These are phyloP conservation scores for Wickerhamiella vanderwaltii DNA, from an alignment of 805 yeast species.

Conservation along the genomic window DNA sequence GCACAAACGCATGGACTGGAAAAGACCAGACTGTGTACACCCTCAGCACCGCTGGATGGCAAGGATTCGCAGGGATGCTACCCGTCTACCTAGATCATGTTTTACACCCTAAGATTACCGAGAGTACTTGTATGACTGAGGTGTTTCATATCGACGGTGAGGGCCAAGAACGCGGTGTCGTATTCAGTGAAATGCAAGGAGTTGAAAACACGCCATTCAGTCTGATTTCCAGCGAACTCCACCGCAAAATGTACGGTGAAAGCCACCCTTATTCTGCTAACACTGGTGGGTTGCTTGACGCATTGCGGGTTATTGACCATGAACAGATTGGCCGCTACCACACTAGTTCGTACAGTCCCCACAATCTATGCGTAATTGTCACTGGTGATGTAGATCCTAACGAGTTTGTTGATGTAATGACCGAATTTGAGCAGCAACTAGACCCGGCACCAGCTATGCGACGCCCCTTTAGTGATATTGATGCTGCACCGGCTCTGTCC, in stretches of 20 bases:
- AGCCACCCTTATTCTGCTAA: constrained; percentile 81
- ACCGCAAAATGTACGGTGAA: constrained; percentile 30
- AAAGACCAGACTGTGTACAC: constrained; percentile 94
- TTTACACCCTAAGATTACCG: constrained; percentile 71
- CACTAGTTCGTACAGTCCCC: constrained; percentile 57
- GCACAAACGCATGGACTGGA: constrained; percentile 94
- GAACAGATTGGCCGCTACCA: constrained; percentile 72
- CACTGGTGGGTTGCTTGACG: constrained; percentile 80
- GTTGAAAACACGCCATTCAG: constrained; percentile 67
- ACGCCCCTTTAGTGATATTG: constrained; percentile 36
- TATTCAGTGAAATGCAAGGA: constrained; percentile 94
- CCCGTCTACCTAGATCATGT: constrained; percentile 89
- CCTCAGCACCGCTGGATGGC: constrained; percentile 89
- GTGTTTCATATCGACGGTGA: constrained; percentile 89
- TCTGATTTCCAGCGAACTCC: constrained; percentile 31
- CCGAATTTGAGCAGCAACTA: constrained; percentile 41
- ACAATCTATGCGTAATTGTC: constrained; percentile 69
- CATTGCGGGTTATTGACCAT: constrained; percentile 59
- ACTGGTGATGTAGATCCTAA: constrained; percentile 75
- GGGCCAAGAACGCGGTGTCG: constrained; percentile 91
- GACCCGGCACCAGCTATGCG: constrained; percentile 64
- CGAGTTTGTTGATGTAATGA: constrained; percentile 52
- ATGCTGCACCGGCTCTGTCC: constrained; percentile 33
- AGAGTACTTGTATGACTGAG: constrained; percentile 84
- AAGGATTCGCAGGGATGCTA: constrained; percentile 69